Conservation (phyloP, 805 yeast species). For the Cyberlindnera bimundalis region DNA sequence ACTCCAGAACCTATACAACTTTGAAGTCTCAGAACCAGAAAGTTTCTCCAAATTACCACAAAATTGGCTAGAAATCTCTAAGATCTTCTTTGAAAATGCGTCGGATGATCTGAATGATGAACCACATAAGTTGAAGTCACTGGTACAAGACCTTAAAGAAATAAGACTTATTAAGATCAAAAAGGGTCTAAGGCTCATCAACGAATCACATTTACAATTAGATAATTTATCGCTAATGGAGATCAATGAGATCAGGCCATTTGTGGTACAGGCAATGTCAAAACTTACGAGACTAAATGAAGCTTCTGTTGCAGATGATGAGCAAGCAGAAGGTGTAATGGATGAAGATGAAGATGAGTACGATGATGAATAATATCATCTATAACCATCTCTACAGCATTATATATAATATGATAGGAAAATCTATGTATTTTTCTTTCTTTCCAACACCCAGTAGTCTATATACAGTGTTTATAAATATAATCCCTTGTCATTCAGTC, state of each 20-base stretch:
- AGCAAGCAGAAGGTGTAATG: conserved; percentile 8
- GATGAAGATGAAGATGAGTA: conserved; percentile 7
- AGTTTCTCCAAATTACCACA: conserved; percentile 74
- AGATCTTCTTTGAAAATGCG: conserved; percentile 62
- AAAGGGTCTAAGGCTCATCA: conserved; percentile 71
- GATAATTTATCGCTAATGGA: conserved; percentile 82
- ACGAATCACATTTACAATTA: conserved; percentile 77
- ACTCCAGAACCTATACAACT: conserved; percentile 57
- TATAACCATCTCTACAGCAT: too few species aligned
- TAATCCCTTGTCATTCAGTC: conserved; percentile 5
- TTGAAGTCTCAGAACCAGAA: conserved; percentile 55
- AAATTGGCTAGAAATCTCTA: conserved; percentile 85
- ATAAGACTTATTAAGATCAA: conserved; percentile 76
- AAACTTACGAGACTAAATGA: conserved; percentile 58
- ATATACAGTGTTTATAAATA: conserved; percentile 5
- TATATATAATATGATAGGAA: too few species aligned
- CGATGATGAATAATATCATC: neutral
- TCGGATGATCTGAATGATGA: conserved; percentile 77
- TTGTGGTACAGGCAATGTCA: conserved; percentile 77
- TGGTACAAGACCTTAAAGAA: conserved; percentile 82
- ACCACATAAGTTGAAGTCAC: conserved; percentile 62
- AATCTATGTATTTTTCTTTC: too few species aligned
- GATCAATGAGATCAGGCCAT: conserved; percentile 84
- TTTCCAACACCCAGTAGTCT: too few species aligned
- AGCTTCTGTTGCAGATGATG: conserved; percentile 19